phyloP scores from a whole-genome alignment of 2,329 filamentous ascomycete genomes.

The Aphanoascus verrucosus region DNA sequence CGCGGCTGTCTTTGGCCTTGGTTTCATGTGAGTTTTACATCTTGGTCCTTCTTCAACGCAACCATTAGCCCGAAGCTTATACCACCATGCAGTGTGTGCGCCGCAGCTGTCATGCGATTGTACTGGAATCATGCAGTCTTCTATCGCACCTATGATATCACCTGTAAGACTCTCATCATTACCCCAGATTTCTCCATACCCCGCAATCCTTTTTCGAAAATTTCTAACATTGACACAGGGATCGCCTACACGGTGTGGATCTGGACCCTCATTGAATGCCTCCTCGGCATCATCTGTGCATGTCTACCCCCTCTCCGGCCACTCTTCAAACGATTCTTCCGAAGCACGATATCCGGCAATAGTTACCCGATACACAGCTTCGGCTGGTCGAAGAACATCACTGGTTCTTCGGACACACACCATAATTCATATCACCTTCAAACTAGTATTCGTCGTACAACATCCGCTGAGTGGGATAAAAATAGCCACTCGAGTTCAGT shows the following conservation, averaged over 20 bases:
- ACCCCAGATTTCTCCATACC: background rate
- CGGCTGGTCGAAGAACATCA: conserved; percentile 1
- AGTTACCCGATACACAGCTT: background rate
- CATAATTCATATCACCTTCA: conserved; percentile 2
- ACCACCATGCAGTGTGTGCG: conserved; percentile 6
- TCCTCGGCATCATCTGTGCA: conserved; percentile 10
- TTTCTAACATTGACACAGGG: conserved; percentile 1
- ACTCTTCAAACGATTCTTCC: conserved; percentile 9
- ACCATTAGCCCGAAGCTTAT: background rate
- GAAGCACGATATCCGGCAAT: conserved; percentile 1
- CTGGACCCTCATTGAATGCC: conserved; percentile 7
- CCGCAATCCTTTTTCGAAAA: background rate
- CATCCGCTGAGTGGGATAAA: conserved; percentile 9
- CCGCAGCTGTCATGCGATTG: conserved; percentile 4
- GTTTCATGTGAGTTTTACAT: conserved; percentile 7
- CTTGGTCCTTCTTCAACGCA: background rate
- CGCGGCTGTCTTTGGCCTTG: conserved; percentile 7
- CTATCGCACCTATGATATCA: conserved; percentile 11
- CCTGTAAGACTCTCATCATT: conserved; percentile 3
- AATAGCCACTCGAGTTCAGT: conserved; percentile 6
- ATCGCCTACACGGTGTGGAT: conserved; percentile 9
- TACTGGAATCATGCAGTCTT: conserved; percentile 6
- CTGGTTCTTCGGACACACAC: background rate
- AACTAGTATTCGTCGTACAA: background rate
- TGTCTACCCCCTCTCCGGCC: conserved; percentile 7